phyloP scores from a whole-genome alignment of 2,329 filamentous ascomycete species.

The Nemania sp. region DNA sequence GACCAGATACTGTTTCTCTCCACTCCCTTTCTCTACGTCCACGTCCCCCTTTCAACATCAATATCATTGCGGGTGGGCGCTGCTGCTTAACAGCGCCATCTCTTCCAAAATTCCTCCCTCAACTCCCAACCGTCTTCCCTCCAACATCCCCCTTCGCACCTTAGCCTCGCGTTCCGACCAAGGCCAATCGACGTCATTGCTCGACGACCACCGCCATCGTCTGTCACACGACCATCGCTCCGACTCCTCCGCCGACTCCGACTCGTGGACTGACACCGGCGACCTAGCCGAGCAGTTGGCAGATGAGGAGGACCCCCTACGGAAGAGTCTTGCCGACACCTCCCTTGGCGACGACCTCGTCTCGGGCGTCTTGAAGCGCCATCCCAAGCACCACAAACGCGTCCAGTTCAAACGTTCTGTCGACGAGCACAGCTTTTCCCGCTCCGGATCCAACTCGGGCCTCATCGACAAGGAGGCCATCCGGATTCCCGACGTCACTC shows the following conservation, averaged over 20 bases:
- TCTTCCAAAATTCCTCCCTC: conserved; percentile 86
- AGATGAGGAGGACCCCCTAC: conserved; percentile 84
- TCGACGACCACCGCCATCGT: conserved; percentile 58
- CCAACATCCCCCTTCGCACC: conserved; percentile 89
- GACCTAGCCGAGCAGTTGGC: conserved; percentile 93
- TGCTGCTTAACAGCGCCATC: conserved; percentile 81
- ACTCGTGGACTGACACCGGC: conserved; percentile 92
- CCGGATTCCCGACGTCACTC: conserved; percentile 77
- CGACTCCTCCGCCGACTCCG: conserved; percentile 69
- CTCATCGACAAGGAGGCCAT: conserved; percentile 80
- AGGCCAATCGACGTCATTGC: conserved; percentile 61
- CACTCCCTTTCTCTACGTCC: conserved; percentile 47
- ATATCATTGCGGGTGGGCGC: conserved; percentile 70
- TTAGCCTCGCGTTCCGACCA: conserved; percentile 62
- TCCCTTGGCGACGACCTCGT: conserved; percentile 71
- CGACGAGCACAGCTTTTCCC: conserved; percentile 53
- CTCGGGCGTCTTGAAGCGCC: conserved; percentile 61
- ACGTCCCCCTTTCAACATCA: conserved; percentile 38
- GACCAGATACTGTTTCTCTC: conserved; percentile 48
- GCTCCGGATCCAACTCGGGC: conserved; percentile 55
- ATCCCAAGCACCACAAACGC: conserved; percentile 64
- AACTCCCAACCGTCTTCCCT: conserved; percentile 75
- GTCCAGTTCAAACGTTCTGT: conserved; percentile 74
- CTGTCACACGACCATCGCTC: conserved; percentile 60
- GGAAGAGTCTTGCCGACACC: conserved; percentile 74